phyloP scores from a whole-genome alignment of 176 grass and related monocot species.

The Otatea glauca region DNA sequence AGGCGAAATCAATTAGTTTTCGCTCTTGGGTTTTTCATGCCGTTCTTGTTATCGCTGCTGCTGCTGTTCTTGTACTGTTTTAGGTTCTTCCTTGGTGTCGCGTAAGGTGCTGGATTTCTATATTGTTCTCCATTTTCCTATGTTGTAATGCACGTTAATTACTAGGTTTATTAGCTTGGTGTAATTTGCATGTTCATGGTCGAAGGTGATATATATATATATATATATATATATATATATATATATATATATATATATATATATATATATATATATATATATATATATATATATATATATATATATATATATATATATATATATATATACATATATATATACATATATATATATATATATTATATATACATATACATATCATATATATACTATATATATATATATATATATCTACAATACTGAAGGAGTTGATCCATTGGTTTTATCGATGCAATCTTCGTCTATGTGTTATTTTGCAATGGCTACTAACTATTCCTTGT shows the following conservation, averaged over 20 bases:
- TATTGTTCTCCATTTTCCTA: constrained; percentile 40
- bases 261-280: too few relatives aligned
- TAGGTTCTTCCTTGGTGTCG: constrained; percentile 24
- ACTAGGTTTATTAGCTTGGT: constrained; percentile 42
- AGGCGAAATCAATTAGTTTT: constrained; percentile 39
- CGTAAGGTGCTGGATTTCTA: constrained; percentile 26
- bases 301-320: too few relatives aligned
- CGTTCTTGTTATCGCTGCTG: neutral
- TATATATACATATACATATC: too few relatives aligned
- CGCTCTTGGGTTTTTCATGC: constrained; percentile 36
- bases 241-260: too few relatives aligned
- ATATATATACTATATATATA: too few relatives aligned
- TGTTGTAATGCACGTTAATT: constrained; percentile 45
- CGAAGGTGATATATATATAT: constrained; percentile 17
- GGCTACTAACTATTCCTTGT: neutral
- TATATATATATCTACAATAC: neutral
- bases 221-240: too few relatives aligned
- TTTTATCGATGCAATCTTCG: constrained; percentile 22
- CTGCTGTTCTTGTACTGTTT: constrained; percentile 26
- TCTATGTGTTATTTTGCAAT: neutral
- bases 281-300: too few relatives aligned
- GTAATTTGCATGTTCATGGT: constrained; percentile 36
- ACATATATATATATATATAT: too few relatives aligned
- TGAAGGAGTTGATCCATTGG: neutral
- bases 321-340: too few relatives aligned